Conservation (phyloP, 2,329 filamentous ascomycete genomes). For the Capronia americana region DNA sequence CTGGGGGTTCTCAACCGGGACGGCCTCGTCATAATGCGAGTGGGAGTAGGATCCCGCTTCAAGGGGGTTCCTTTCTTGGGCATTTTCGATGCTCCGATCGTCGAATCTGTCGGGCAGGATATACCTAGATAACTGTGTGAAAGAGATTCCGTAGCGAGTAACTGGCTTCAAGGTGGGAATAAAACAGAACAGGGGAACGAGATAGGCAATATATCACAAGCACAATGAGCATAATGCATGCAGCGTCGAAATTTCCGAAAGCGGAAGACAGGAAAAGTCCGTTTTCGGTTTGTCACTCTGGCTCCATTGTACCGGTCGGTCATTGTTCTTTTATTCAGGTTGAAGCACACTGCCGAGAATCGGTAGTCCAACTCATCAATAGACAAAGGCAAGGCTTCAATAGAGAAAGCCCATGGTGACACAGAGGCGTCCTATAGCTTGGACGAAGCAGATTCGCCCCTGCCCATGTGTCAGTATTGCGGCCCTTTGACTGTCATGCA, state of each 20-base stretch:
- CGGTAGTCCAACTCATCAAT: neutral
- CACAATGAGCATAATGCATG: conserved; percentile 13
- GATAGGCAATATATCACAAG: conserved; percentile 18
- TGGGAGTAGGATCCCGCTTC: neutral
- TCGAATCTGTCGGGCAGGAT: neutral
- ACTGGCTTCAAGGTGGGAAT: conserved; percentile 1
- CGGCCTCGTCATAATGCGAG: conserved; percentile 18
- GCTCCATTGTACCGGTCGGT: conserved; percentile 3
- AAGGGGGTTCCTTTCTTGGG: neutral
- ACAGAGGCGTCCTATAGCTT: conserved; percentile 29
- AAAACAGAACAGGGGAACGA: conserved; percentile 6
- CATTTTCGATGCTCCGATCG: neutral
- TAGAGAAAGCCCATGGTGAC: neutral
- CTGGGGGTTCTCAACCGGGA: conserved; percentile 9
- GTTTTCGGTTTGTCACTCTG: conserved; percentile 27
- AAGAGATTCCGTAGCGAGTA: neutral
- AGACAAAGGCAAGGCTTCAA: neutral
- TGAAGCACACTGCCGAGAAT: neutral
- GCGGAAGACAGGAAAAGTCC: conserved; percentile 18
- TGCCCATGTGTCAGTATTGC: conserved; percentile 1
- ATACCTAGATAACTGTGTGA: neutral
- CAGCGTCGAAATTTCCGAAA: conserved; percentile 18
- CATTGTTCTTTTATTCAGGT: neutral
- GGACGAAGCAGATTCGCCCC: conserved; percentile 19
- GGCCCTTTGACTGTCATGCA: neutral